A percentile compares a stretch with the other conserved stretches of the same genome.
These are phyloP conservation scores for Phytophthora colocasiae DNA, from an alignment of 352 stramenopile genomes.

Conservation along the genomic window DNA sequence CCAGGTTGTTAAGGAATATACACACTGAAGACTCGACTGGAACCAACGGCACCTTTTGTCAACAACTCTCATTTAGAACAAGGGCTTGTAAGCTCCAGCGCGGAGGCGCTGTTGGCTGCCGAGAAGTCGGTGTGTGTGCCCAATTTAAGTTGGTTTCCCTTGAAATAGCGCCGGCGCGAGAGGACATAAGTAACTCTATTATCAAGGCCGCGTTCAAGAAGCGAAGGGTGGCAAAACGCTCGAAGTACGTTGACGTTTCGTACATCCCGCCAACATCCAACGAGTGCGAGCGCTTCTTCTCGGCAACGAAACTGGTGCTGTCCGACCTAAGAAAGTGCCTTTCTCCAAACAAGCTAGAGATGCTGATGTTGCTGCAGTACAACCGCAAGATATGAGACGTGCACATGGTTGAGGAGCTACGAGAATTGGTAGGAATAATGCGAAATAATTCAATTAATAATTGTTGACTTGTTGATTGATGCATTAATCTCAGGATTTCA, in stretches of 20 bases:
- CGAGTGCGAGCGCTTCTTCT: background rate
- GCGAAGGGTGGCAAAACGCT: background rate
- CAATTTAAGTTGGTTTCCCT: background rate
- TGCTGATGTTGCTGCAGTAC: background rate
- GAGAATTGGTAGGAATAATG: too few relatives aligned
- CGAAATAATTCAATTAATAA: too few relatives aligned
- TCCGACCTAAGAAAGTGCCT: background rate
- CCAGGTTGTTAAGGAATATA: background rate
- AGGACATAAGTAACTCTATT: background rate
- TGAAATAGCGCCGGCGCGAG: background rate
- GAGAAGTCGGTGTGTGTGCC: background rate
- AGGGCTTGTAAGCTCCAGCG: background rate
- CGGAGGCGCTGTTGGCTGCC: background rate
- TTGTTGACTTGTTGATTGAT: too few relatives aligned
- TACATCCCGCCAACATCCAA: background rate
- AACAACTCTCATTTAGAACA: background rate
- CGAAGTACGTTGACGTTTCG: background rate
- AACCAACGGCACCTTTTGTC: background rate
- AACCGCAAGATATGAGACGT: too few relatives aligned
- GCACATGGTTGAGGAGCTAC: too few relatives aligned
- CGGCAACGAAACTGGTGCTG: background rate
- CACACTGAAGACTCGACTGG: background rate
- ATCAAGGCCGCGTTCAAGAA: background rate
- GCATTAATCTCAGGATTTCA: too few relatives aligned
- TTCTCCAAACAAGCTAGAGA: background rate